Percentiles rank a stretch among this genome's conserved stretches.
Evolutionary conservation across 1,139 yeast genomes (phyloP).

Genomic region (Pichia sp.): DNA sequence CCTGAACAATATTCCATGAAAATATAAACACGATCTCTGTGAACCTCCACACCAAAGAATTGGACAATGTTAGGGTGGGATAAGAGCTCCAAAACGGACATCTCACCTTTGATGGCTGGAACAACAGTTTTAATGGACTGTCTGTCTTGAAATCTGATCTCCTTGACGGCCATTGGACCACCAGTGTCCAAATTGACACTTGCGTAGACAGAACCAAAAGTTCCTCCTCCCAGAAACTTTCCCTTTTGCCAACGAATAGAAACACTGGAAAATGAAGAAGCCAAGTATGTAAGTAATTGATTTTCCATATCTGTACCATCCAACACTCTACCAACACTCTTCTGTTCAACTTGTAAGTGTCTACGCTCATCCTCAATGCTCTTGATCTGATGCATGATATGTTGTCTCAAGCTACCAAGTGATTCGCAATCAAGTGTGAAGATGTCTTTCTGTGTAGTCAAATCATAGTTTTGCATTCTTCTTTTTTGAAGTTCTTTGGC

Average conservation of each 20-base stretch:
- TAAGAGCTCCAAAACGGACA: conserved; percentile 92
- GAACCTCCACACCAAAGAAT: conserved; percentile 95
- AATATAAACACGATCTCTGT: conserved; percentile 88
- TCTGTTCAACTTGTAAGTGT: conserved; percentile 42
- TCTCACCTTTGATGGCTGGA: conserved; percentile 88
- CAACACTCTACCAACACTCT: conserved; percentile 76
- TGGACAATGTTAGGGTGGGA: conserved; percentile 96
- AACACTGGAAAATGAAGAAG: conserved; percentile 84
- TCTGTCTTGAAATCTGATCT: conserved; percentile 83
- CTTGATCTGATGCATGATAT: conserved; percentile 51
- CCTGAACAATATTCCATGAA: conserved; percentile 99
- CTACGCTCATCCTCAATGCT: conserved; percentile 52
- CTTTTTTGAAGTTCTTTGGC: conserved; percentile 61
- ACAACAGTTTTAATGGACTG: conserved; percentile 81
- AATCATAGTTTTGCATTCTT: conserved; percentile 41
- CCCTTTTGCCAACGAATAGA: conserved; percentile 98
- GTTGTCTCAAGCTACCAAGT: conserved; percentile 48
- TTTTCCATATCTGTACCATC: conserved; percentile 85
- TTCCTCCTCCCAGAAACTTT: conserved; percentile 87
- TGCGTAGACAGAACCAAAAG: conserved; percentile 91
- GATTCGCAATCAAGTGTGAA: conserved; percentile 54
- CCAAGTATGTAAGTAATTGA: conserved; percentile 77
- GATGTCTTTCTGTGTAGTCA: conserved; percentile 38
- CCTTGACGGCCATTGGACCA: conserved; percentile 95
- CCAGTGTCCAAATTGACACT: conserved; percentile 94